phyloP scores from a whole-genome alignment of 148 eudicot species.

The Nepenthes gracilis region DNA sequence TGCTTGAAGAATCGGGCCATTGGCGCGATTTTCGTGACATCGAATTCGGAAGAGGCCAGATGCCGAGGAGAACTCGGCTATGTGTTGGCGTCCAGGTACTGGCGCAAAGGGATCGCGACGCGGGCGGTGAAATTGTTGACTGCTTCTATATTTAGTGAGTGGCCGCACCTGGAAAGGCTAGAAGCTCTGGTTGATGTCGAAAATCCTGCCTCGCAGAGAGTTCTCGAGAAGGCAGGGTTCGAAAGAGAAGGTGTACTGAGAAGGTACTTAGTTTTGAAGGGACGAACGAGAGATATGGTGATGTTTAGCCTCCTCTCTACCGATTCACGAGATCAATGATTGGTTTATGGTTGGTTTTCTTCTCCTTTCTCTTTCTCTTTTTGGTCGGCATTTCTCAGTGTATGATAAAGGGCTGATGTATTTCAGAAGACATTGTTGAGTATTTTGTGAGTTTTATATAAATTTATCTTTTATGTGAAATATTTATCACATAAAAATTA shows the following conservation, averaged over 20 bases:
- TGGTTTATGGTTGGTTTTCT: too few relatives aligned
- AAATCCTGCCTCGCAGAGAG: conserved; percentile 38
- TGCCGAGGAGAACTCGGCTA: conserved; percentile 40
- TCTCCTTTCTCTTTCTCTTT: too few relatives aligned
- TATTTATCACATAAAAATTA: too few relatives aligned
- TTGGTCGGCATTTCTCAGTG: too few relatives aligned
- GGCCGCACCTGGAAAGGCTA: conserved; percentile 38
- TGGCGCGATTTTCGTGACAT: conserved; percentile 25
- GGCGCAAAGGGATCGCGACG: conserved; percentile 51
- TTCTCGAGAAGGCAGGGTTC: conserved; percentile 43
- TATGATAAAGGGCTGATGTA: too few relatives aligned
- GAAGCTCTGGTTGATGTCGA: conserved; percentile 44
- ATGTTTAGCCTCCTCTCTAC: conserved; percentile 33
- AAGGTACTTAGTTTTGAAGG: conserved; percentile 25
- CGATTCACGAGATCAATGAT: background rate
- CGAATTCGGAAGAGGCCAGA: conserved; percentile 15
- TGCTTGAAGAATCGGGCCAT: conserved; percentile 22
- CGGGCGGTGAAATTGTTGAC: conserved; percentile 27
- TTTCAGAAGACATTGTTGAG: too few relatives aligned
- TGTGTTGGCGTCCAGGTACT: conserved; percentile 24
- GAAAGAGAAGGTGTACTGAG: conserved; percentile 40
- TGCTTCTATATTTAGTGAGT: conserved; percentile 21
- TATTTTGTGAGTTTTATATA: too few relatives aligned
- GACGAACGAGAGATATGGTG: conserved; percentile 30
- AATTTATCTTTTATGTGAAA: too few relatives aligned